A percentile compares a stretch with the other conserved stretches of the same genome.
Evolutionary conservation across 352 stramenopile species (phyloP).

Genomic region (Phytophthora aleatoria): DNA sequence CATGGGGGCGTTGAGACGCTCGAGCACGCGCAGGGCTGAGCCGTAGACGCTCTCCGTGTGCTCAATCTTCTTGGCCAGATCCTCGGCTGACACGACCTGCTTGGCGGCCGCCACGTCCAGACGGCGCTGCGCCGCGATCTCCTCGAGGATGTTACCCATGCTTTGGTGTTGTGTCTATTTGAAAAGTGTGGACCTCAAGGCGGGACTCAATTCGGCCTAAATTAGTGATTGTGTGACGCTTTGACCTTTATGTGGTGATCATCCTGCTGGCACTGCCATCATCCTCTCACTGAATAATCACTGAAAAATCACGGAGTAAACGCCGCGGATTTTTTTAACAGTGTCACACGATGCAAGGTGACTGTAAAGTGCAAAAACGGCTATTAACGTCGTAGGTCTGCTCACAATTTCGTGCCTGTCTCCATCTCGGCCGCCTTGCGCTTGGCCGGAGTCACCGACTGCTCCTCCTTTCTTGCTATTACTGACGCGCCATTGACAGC

Average conservation of each 20-base stretch:
- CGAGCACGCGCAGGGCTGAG: constrained; percentile 85
- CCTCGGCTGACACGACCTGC: constrained; percentile 37
- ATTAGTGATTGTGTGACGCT: constrained; percentile 10
- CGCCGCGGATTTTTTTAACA: constrained; percentile 5
- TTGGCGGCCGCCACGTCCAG: constrained; percentile 72
- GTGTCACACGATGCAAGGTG: constrained; percentile 5
- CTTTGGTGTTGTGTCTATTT: not conserved
- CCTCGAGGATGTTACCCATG: constrained; percentile 77
- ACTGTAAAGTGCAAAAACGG: constrained; percentile 7
- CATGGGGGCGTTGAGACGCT: constrained; percentile 80
- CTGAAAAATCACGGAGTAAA: constrained; percentile 8
- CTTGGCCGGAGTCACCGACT: constrained; percentile 45
- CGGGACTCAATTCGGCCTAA: constrained; percentile 1
- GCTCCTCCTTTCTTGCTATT: constrained; percentile 27
- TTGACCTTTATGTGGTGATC: not conserved
- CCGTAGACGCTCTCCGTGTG: constrained; percentile 82
- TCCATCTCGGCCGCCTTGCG: constrained; percentile 62
- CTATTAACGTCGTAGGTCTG: constrained; percentile 13
- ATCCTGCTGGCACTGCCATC: too few relatives aligned
- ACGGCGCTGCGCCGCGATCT: constrained; percentile 78
- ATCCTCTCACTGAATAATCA: too few relatives aligned
- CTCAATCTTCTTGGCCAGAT: constrained; percentile 79
- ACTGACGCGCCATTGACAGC: constrained; percentile 1
- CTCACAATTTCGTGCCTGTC: constrained; percentile 27
- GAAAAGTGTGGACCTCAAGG: constrained; percentile 6